Base-by-base conservation (phyloP, 768 basidiomycete species). In the Lentinula boryana region DNA sequence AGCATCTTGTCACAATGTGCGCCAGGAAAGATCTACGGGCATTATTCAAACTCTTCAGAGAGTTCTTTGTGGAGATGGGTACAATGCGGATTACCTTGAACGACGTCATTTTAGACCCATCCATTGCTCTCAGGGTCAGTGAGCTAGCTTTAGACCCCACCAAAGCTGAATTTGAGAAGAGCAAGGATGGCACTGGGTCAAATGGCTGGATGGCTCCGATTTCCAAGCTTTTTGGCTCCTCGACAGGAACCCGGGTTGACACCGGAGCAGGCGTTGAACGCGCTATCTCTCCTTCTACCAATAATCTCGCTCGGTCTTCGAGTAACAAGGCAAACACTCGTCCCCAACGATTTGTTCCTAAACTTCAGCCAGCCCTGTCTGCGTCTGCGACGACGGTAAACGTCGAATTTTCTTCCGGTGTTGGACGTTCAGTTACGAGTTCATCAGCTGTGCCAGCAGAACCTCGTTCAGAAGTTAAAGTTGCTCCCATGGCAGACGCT, bases 381-480 rank as follows among this genome's bases (percentile, higher is more conserved):
- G 93, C 97, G 9, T 92, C 91, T 21, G 80, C 91, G 2, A 95
- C 91, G 53, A 95, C 93, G 1, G 95, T 98, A 66, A 97, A 95
- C 61, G 96, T 99, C 60, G 95, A 97, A 76, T 98, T 98, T 72
- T 91, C 87, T 3, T 74, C 83, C 1, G 89, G 84, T 9, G 76
- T 80, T 12, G 81, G 85, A n/a, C 75, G 82, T 62, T 81, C 83
- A 6, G 74, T 84, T 58, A 79, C 81, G 21, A 81, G 73, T 58
- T 68, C 79, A 50, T 71, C 75, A 49, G 72, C 60, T 54, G 12
- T 52, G 5, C 15, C 52, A 36, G 15, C 51, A 18, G 35, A n/a
- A 31, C 52, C 31, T 27, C n/a, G 41, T 48, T 21, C 21, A 18
- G 48, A 35, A 4, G n/a, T 4, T 23, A 21, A 5, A 40, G 23